phyloP scores from a whole-genome alignment of 2,329 filamentous ascomycete species.

The Venturia effusa region DNA sequence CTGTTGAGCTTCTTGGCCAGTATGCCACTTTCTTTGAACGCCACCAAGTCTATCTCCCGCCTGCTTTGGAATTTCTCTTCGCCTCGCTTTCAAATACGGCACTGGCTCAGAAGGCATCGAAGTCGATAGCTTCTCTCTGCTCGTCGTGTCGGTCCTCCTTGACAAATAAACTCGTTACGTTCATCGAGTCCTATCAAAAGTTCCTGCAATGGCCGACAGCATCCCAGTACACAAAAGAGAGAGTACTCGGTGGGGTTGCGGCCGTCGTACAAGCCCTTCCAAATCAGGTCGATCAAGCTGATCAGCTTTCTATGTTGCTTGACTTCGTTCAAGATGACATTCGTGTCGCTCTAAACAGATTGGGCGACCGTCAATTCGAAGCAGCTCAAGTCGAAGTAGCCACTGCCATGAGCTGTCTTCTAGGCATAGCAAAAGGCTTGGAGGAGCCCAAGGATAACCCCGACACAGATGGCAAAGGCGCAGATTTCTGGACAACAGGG shows the following conservation, averaged over 20 bases:
- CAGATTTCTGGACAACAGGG: neutral
- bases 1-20: slow-evolving; percentile 57
- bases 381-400: slow-evolving; percentile 31
- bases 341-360: slow-evolving; percentile 24
- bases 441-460: slow-evolving; percentile 57
- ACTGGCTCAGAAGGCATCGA: slow-evolving; percentile 58
- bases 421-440: slow-evolving; percentile 59
- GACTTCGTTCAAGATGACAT: slow-evolving; percentile 53
- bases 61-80: slow-evolving; percentile 66
- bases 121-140: slow-evolving; percentile 63
- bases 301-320: slow-evolving; percentile 48
- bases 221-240: slow-evolving; percentile 61
- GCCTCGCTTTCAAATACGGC: slow-evolving; percentile 51
- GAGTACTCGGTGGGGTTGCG: slow-evolving; percentile 62
- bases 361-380: slow-evolving; percentile 18
- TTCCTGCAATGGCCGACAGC: slow-evolving; percentile 49
- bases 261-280: slow-evolving; percentile 63
- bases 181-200: slow-evolving; percentile 60
- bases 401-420: slow-evolving; percentile 55
- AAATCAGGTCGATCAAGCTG: slow-evolving; percentile 37
- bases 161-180: slow-evolving; percentile 54
- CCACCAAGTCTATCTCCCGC: slow-evolving; percentile 54
- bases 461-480: slow-evolving; percentile 46
- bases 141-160: slow-evolving; percentile 62
- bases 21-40: slow-evolving; percentile 70